Conservation (phyloP, 2,329 filamentous ascomycete species). For the Alternaria hordeiaustralica region DNA sequence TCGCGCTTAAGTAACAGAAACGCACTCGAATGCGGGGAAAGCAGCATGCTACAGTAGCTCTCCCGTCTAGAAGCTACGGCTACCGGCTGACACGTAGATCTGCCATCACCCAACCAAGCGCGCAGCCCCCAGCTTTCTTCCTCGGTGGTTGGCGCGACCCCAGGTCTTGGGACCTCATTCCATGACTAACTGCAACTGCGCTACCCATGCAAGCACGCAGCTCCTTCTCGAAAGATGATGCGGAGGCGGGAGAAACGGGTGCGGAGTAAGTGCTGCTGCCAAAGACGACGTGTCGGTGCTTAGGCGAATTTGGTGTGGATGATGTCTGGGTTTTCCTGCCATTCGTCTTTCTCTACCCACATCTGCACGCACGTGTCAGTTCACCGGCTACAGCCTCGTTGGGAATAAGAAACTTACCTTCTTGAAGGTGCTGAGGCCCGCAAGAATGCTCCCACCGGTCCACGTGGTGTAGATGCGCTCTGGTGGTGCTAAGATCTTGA, state of each 20-base stretch:
- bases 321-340: constrained; percentile 99
- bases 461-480: constrained; percentile 99
- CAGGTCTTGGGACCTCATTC: constrained; percentile 33
- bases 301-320: constrained; percentile 97
- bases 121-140: constrained; percentile 24
- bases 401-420: constrained; percentile 68
- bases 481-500: constrained; percentile 98
- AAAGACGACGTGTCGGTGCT: constrained; percentile 37
- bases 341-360: constrained; percentile 99
- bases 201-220: constrained; percentile 27
- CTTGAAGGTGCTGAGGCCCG: constrained; percentile 95
- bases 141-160: constrained; percentile 27
- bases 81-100: constrained; percentile 37
- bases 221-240: constrained; percentile 31
- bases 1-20: constrained; percentile 46
- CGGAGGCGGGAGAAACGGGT: constrained; percentile 40
- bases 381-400: constrained; percentile 10
- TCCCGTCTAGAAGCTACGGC: constrained; percentile 28
- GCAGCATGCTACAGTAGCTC: constrained; percentile 37
- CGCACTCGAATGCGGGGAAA: constrained; percentile 46
- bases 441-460: constrained; percentile 97
- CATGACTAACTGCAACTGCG: constrained; percentile 44
- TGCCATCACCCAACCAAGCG: constrained; percentile 21
- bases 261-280: constrained; percentile 32
- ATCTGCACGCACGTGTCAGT: constrained; percentile 67